Conservation (phyloP, 2,329 filamentous ascomycete species). For the Colletotrichum neosansevieriae region DNA sequence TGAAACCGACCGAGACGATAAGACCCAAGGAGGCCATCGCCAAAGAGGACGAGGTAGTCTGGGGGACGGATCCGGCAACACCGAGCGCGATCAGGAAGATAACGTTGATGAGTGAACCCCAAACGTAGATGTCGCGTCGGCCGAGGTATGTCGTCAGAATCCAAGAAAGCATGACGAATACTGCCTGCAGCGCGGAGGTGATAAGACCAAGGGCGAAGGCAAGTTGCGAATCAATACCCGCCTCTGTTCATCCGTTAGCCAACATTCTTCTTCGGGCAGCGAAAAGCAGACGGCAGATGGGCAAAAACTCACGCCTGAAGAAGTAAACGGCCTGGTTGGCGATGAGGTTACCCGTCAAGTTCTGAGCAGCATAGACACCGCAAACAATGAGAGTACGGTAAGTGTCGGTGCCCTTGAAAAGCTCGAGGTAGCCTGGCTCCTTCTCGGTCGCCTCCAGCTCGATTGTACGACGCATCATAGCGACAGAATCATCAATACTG, state of each 20-base stretch:
- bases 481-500: conserved; percentile 43
- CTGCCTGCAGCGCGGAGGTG: conserved; percentile 70
- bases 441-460: conserved; percentile 64
- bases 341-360: conserved; percentile 72
- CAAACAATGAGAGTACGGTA: conserved; percentile 68
- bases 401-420: conserved; percentile 66
- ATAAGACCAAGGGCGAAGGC: conserved; percentile 74
- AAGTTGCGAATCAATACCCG: conserved; percentile 65
- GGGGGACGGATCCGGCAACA: conserved; percentile 63
- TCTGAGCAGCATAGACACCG: conserved; percentile 69
- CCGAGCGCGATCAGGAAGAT: conserved; percentile 68
- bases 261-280: not conserved
- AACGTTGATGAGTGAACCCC: conserved; percentile 67
- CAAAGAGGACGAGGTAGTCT: conserved; percentile 54
- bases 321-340: conserved; percentile 74
- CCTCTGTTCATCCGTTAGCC: conserved; percentile 59
- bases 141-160: conserved; percentile 73
- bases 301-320: conserved; percentile 60
- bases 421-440: conserved; percentile 61
- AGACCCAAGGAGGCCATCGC: conserved; percentile 73
- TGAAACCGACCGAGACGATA: conserved; percentile 75
- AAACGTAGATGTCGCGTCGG: conserved; percentile 74
- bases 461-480: conserved; percentile 58
- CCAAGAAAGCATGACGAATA: conserved; percentile 77
- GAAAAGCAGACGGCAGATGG: not conserved